phyloP scores from a whole-genome alignment of 345 rosid species.

The Camelina neglecta region DNA sequence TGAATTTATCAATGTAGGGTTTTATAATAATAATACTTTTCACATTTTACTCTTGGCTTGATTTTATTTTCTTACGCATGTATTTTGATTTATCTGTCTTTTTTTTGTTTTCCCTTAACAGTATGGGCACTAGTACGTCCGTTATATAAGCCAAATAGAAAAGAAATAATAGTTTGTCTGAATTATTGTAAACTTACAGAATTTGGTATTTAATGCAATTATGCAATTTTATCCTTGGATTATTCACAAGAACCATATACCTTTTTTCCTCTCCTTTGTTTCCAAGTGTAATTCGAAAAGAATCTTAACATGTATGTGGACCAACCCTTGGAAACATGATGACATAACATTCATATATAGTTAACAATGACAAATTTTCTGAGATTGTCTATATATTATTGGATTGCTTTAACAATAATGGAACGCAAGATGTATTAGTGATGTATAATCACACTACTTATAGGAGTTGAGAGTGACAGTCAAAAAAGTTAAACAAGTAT shows the following conservation, averaged over 20 bases:
- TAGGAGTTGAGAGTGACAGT: slow-evolving; percentile 36
- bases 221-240: slow-evolving; percentile 45
- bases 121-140: slow-evolving; percentile 39
- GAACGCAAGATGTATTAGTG: too few relatives aligned
- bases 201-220: slow-evolving; percentile 40
- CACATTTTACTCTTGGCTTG: slow-evolving; percentile 25
- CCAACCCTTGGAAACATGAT: too few relatives aligned
- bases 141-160: slow-evolving; percentile 46
- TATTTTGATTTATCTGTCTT: slow-evolving; percentile 20
- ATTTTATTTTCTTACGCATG: slow-evolving; percentile 16
- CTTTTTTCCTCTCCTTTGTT: too few relatives aligned
- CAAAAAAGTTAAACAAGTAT: slow-evolving; percentile 18
- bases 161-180: slow-evolving; percentile 36
- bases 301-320: too few relatives aligned
- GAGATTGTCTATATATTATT: too few relatives aligned
- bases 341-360: too few relatives aligned
- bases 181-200: slow-evolving; percentile 40
- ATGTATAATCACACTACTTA: not conserved
- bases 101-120: slow-evolving; percentile 2
- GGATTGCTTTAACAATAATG: too few relatives aligned
- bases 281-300: too few relatives aligned
- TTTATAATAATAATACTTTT: not conserved
- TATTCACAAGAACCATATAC: not conserved
- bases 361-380: too few relatives aligned
- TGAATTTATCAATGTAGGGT: slow-evolving; percentile 6